These are phyloP conservation scores for Telfairia occidentalis DNA, from an alignment of 331 rosid species.

Conservation along the genomic window DNA sequence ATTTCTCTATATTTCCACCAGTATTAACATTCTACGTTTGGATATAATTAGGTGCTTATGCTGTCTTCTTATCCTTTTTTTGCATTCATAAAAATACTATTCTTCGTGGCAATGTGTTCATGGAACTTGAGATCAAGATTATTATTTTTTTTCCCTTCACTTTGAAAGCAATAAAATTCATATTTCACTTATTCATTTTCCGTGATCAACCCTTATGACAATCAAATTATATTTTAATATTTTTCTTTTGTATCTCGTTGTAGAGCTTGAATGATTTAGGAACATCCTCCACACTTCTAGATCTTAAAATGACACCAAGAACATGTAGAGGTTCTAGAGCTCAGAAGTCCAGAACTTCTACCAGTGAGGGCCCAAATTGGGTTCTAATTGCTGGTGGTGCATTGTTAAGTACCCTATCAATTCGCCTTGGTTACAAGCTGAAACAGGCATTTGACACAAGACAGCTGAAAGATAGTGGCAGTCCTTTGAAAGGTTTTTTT, in stretches of 20 bases:
- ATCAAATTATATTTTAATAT: not conserved
- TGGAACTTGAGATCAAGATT: not conserved
- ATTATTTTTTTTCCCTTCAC: not conserved
- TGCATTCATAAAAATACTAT: not conserved
- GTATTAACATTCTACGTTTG: not conserved
- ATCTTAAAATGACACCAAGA: slow-evolving; percentile 58
- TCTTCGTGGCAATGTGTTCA: not conserved
- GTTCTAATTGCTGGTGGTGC: slow-evolving; percentile 88
- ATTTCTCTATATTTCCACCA: not conserved
- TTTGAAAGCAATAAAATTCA: not conserved
- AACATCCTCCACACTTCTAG: slow-evolving; percentile 14
- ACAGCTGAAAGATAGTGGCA: slow-evolving; percentile 41
- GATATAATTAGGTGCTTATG: not conserved
- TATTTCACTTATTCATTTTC: not conserved
- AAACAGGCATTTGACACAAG: slow-evolving; percentile 68
- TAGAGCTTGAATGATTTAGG: slow-evolving; percentile 27
- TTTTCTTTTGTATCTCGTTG: not conserved
- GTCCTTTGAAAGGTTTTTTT: slow-evolving; percentile 18
- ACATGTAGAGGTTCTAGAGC: slow-evolving; percentile 38
- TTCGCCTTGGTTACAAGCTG: slow-evolving; percentile 83
- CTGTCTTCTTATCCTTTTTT: not conserved
- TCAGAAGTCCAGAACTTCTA: slow-evolving; percentile 36
- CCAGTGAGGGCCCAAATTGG: slow-evolving; percentile 66
- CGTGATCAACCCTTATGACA: not conserved
- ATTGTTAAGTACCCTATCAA: slow-evolving; percentile 64